Conservation (phyloP, 2,329 filamentous ascomycete species). For the Fusarium papillatum region DNA sequence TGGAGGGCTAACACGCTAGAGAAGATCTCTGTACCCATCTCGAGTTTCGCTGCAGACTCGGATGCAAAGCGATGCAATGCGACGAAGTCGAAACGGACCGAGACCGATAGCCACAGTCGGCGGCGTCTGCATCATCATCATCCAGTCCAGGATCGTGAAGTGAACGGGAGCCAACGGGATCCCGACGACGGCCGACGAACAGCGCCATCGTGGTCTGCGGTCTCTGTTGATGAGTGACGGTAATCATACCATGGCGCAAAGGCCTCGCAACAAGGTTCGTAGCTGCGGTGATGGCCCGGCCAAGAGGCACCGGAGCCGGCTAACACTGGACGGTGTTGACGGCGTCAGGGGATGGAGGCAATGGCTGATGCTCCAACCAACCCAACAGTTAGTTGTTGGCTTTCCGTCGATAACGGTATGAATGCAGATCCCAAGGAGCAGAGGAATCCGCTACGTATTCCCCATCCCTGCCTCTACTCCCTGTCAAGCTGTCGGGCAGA, state of each 20-base stretch:
- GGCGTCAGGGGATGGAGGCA: conserved; percentile 18
- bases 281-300: conserved; percentile 11
- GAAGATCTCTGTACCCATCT: conserved; percentile 13
- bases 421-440: conserved; percentile 30
- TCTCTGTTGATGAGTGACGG: conserved; percentile 8
- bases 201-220: conserved; percentile 15
- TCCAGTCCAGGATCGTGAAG: conserved; percentile 7
- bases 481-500: conserved; percentile 24
- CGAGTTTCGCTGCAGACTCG: conserved; percentile 10
- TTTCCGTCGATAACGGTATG: conserved; percentile 22
- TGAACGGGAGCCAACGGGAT: conserved; percentile 10
- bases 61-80: conserved; percentile 25
- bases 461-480: conserved; percentile 23
- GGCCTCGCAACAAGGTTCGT: conserved; percentile 8
- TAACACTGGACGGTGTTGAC: conserved; percentile 15
- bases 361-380: conserved; percentile 9
- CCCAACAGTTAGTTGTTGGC: conserved; percentile 6
- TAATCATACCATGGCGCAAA: conserved; percentile 21
- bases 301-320: conserved; percentile 11
- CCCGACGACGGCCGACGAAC: conserved; percentile 10
- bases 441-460: conserved; percentile 24
- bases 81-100: conserved; percentile 37
- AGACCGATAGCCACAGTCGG: conserved; percentile 22
- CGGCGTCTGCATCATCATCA: conserved; percentile 29
- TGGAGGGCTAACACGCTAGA: not conserved